These are phyloP conservation scores for Taphrina sp. DNA, from an alignment of 1,139 yeast genomes.

Conservation along the genomic window DNA sequence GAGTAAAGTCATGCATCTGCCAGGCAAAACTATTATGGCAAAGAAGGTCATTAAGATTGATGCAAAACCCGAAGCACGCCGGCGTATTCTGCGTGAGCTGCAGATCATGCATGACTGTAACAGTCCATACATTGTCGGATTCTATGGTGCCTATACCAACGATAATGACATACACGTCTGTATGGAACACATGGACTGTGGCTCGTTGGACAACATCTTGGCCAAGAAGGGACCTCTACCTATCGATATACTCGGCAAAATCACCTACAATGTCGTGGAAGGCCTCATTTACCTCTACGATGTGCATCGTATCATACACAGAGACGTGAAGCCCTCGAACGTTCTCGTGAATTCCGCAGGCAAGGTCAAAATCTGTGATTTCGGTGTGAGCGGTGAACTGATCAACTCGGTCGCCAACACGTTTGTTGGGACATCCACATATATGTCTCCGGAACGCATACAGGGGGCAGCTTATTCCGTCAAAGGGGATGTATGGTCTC, in stretches of 20 bases:
- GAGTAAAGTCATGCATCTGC: constrained; percentile 79
- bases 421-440: constrained; percentile 95
- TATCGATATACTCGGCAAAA: constrained; percentile 66
- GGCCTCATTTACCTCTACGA: constrained; percentile 79
- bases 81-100: constrained; percentile 83
- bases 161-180: constrained; percentile 88
- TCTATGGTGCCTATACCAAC: constrained; percentile 80
- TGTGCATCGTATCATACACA: constrained; percentile 84
- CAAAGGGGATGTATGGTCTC: constrained; percentile 94
- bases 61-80: constrained; percentile 72
- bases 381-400: constrained; percentile 92
- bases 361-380: constrained; percentile 87
- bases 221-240: constrained; percentile 57
- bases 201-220: constrained; percentile 82
- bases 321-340: constrained; percentile 97
- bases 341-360: constrained; percentile 77
- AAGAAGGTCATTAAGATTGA: constrained; percentile 82
- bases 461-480: constrained; percentile 91
- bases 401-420: constrained; percentile 96
- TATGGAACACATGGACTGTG: constrained; percentile 98
- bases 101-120: constrained; percentile 87
- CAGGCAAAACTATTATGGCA: constrained; percentile 86
- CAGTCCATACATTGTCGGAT: constrained; percentile 76
- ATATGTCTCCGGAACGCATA: constrained; percentile 97
- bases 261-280: constrained; percentile 71